Base-by-base conservation (phyloP, 2,329 filamentous ascomycete species). In the Sporothrix mexicana region DNA sequence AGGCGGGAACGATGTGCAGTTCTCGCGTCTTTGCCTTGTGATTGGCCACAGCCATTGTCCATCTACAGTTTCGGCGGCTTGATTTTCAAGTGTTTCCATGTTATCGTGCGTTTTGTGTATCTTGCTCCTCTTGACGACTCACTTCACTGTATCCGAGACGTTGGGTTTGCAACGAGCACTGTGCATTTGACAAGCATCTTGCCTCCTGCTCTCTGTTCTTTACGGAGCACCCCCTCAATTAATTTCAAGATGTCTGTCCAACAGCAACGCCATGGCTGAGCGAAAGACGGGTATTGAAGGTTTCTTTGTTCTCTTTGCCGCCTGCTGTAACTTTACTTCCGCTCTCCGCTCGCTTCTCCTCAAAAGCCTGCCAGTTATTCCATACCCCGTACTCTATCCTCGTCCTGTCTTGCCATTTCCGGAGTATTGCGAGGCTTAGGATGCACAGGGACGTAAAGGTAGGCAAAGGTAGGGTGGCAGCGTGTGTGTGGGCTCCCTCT, bases 21-120 rank as follows among this genome's bases (percentile, higher is more conserved):
- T 69, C 64, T 73, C 71, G 71, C 71, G 71, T 73, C 67, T 55
- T 66, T 59, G 47, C 57, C 17, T 15, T 66, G 12, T 69, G 71
- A 70, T 70, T 73, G 71, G 67, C 15, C 64, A 23, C 23, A 13
- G 23, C 45, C 36, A 15, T 15, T 41, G n/a, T 6, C 45, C 4
- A n/a, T 15, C 64, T 68, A 17, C 45, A 20, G 36, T 8, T 57
- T 13, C 36, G 59, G 59, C 10, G 59, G 36, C n/a, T 55, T 17
- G n/a, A 25, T 7, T 45, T 43, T 47, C 12, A 13, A 66, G 41
- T 47, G 20, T 30, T 47, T 13, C 12, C 6, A 10, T 64, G 55
- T 45, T 36, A 36, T 36, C 30, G 30, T 36, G 30, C 41, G 12
- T 15, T 64, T 62, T 62, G 30, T 64, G 30, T 36, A 36, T 36